Percentiles rank a stretch among this genome's conserved stretches.
Evolutionary conservation across 2,329 filamentous ascomycete species (phyloP).

Genomic region (Pseudogymnoascus sp.): DNA sequence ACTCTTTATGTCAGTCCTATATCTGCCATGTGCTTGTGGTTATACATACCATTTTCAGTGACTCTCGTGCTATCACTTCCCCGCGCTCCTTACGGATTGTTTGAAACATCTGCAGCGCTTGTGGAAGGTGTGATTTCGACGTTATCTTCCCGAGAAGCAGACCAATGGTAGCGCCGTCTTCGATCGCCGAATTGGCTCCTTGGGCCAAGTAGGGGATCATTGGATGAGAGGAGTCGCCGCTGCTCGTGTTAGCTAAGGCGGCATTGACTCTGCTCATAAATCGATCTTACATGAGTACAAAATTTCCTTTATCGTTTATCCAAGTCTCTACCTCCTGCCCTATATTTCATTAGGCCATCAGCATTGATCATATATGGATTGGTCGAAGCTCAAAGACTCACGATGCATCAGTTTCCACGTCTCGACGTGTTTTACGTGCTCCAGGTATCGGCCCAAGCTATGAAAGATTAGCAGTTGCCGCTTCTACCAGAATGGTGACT

Average conservation of each 20-base stretch:
- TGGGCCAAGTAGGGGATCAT: conserved; percentile 59
- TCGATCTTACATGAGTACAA: conserved; percentile 12
- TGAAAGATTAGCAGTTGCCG: not conserved
- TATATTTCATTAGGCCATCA: conserved; percentile 30
- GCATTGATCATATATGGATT: not conserved
- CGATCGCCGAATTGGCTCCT: conserved; percentile 60
- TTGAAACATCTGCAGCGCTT: conserved; percentile 40
- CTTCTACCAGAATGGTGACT: not conserved
- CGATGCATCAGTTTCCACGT: conserved; percentile 61
- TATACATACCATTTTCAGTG: conserved; percentile 40
- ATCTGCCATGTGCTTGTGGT: conserved; percentile 17
- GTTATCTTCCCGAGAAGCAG: conserved; percentile 46
- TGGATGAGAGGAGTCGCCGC: conserved; percentile 56
- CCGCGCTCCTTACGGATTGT: conserved; percentile 41
- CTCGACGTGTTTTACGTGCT: conserved; percentile 49
- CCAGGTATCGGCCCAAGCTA: conserved; percentile 33
- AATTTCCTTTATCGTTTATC: conserved; percentile 21
- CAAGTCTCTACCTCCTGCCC: conserved; percentile 15
- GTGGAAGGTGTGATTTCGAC: conserved; percentile 37
- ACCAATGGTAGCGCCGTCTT: conserved; percentile 61
- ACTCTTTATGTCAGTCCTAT: not conserved
- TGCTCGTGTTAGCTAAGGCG: conserved; percentile 15
- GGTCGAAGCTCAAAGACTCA: not conserved
- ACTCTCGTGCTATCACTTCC: conserved; percentile 52
- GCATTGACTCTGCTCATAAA: not conserved